phyloP scores from a whole-genome alignment of 306 rosid species.

The Vachellia pachyceras region DNA sequence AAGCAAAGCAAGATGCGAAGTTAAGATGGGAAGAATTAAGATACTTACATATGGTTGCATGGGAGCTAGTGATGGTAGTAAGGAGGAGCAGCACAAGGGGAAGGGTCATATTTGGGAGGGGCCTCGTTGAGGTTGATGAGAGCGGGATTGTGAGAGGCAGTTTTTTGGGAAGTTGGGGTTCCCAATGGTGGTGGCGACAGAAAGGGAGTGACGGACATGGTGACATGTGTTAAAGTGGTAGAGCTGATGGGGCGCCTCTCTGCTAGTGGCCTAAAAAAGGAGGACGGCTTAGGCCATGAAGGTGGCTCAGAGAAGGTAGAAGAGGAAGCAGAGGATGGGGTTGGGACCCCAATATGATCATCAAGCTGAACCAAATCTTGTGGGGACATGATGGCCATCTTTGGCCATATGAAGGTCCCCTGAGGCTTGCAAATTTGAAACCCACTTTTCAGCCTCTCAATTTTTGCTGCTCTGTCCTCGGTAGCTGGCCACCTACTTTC shows the following conservation, averaged over 20 bases:
- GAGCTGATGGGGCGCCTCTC: conserved; percentile 63
- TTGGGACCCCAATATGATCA: conserved; percentile 39
- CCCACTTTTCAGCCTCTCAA: conserved; percentile 78
- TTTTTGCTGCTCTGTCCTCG: conserved; percentile 72
- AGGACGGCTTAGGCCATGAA: conserved; percentile 26
- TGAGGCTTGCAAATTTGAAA: conserved; percentile 84
- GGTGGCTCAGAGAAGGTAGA: conserved; percentile 42
- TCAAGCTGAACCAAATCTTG: conserved; percentile 34
- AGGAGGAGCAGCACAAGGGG: not conserved
- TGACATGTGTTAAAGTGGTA: conserved; percentile 47
- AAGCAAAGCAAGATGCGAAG: conserved; percentile 30
- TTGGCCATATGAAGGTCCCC: conserved; percentile 79
- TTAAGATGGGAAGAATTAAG: not conserved
- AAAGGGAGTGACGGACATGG: conserved; percentile 42
- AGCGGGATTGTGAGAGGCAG: conserved; percentile 13
- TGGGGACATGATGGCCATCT: conserved; percentile 44
- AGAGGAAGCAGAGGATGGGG: conserved; percentile 72
- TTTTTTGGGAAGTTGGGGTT: conserved; percentile 37
- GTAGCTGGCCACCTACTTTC: conserved; percentile 18
- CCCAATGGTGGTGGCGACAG: conserved; percentile 38
- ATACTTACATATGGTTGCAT: not conserved
- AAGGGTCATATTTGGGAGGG: conserved; percentile 33
- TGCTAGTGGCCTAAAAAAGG: conserved; percentile 78
- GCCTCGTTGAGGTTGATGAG: conserved; percentile 70
- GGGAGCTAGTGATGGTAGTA: not conserved